Base-by-base conservation (phyloP, 179 eudicot species). In the Carnegiea gigantea region DNA sequence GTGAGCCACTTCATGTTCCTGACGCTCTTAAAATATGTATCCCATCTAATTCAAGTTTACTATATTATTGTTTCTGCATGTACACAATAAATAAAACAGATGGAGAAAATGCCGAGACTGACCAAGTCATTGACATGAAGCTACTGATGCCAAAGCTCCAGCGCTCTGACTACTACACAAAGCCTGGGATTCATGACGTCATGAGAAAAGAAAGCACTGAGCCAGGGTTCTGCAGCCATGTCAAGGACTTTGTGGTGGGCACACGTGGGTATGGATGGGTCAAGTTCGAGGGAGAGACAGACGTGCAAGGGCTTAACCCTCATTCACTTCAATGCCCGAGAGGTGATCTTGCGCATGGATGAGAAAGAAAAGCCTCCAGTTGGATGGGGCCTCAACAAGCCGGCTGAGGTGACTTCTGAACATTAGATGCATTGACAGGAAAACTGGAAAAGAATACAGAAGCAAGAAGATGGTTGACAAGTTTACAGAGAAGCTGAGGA, bases 341-440 rank as follows among this genome's bases (percentile, higher is more conserved):
- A 90, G 81, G 92, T 93, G 71, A 82, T 86, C 26, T 94, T 91
- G 40, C 91, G 89, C 76, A 82, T 54, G 85, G 90, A 89, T 36
- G 95, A 89, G 72, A 78, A 67, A 79, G 85, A 87, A 83, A 93
- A 90, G 82, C 94, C 95, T 3, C 90, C 90, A 0, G 85, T 93
- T 43, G 97, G 95, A 33, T 85, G 93, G 87, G 95, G 97, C 80
- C 93, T 93, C 43, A 94, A 93, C 84, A 91, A 93, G 85, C 81
- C 88, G 0, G 97, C 98, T n/a, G 95, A 88, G 88, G 88, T 91
- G 40, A 91, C 92, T 94, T 30, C 85, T 89, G 48, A 91, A 93
- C 54, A 84, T 94, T 75, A 93, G 86, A 64, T 91, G 93, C 77
- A 62, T 81, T n/a, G 89, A 89, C 77, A 92, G 84, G 82, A 85